A percentile compares a stretch with the other conserved stretches of the same genome.
Conservation (phyloP, 176 grass and related monocot genomes). For the Musa acuminata region DNA sequence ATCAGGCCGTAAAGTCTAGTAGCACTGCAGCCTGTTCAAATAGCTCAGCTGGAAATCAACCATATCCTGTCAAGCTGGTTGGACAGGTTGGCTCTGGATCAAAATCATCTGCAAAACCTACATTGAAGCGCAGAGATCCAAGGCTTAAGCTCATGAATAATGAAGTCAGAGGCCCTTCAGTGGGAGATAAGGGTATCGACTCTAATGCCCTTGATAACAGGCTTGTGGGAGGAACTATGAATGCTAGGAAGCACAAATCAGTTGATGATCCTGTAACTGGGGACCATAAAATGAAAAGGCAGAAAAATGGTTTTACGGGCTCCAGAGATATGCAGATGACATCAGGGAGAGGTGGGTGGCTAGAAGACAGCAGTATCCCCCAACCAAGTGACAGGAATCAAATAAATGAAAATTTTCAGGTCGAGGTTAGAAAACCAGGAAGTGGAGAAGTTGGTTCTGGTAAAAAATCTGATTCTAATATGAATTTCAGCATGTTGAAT, state of each 20-base stretch:
- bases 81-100: conserved; percentile 28
- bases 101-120: conserved; percentile 33
- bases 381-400: conserved; percentile 22
- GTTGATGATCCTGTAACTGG: conserved; percentile 31
- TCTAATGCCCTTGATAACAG: conserved; percentile 27
- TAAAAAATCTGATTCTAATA: conserved; percentile 24
- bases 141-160: conserved; percentile 63
- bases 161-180: conserved; percentile 32
- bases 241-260: conserved; percentile 50
- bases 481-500: conserved; percentile 23
- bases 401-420: conserved; percentile 26
- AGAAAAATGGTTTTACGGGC: conserved; percentile 27
- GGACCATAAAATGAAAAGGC: conserved; percentile 47
- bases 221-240: conserved; percentile 12
- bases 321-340: conserved; percentile 27
- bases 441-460: conserved; percentile 22
- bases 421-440: conserved; percentile 24
- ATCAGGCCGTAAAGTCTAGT: conserved; percentile 30
- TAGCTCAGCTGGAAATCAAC: conserved; percentile 24
- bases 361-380: conserved; percentile 35
- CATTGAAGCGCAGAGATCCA: conserved; percentile 68
- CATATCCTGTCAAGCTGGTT: conserved; percentile 32
- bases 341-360: conserved; percentile 38
- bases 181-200: conserved; percentile 29
- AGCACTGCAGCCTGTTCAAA: conserved; percentile 17